phyloP scores from a whole-genome alignment of 2,329 filamentous ascomycete species.

The Hypoxylon sp. region DNA sequence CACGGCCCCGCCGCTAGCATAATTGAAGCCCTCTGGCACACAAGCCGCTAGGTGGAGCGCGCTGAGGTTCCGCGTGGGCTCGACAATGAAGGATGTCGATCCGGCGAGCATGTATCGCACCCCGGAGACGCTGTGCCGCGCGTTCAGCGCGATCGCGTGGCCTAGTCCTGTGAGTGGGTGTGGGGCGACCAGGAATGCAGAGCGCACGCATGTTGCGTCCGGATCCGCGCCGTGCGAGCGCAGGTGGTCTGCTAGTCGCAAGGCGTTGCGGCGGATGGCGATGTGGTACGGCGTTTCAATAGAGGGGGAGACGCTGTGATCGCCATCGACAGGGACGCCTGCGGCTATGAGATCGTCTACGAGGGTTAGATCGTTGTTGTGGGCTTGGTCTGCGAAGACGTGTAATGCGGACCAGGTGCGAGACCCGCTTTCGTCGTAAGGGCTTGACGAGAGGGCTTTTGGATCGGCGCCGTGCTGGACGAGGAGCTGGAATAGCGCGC shows the following conservation, averaged over 20 bases:
- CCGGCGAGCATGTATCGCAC: conserved; percentile 3
- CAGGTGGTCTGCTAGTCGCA: background rate
- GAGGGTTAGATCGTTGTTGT: conserved; percentile 3
- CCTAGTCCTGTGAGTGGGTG: conserved; percentile 8
- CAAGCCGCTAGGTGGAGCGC: conserved; percentile 1
- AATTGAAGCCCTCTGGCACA: background rate
- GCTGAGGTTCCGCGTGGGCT: background rate
- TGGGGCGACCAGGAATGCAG: background rate
- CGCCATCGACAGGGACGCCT: conserved; percentile 3
- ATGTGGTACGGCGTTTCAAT: conserved; percentile 6
- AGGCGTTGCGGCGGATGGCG: conserved; percentile 1
- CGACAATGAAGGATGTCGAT: background rate
- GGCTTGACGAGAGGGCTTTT: background rate
- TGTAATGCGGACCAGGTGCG: conserved; percentile 2
- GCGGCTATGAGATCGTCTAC: conserved; percentile 5
- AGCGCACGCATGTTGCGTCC: background rate
- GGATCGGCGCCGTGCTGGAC: conserved; percentile 2
- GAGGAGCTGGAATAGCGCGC: background rate
- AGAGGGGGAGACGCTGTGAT: background rate
- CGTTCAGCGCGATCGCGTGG: background rate
- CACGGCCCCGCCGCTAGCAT: background rate
- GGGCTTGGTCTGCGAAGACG: conserved; percentile 6
- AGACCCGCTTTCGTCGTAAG: background rate
- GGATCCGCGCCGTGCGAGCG: background rate
- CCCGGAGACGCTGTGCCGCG: conserved; percentile 2